Percentiles rank a stretch among this genome's conserved stretches.
Evolutionary conservation across 129 eudicot species (phyloP).

Genomic region (Flaveria robusta): DNA sequence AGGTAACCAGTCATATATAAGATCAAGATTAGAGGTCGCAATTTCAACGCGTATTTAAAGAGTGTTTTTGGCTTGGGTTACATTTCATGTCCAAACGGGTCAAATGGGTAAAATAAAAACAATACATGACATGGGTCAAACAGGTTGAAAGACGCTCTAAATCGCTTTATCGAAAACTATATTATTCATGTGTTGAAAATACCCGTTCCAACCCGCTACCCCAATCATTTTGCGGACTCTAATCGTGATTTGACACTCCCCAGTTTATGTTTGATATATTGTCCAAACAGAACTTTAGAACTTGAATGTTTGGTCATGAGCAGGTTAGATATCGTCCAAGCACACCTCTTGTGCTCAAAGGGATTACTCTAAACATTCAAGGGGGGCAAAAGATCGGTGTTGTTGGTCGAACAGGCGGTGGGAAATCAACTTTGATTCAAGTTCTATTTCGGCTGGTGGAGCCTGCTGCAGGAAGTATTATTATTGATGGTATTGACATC

Average conservation of each 20-base stretch:
- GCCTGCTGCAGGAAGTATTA: slow-evolving; percentile 72
- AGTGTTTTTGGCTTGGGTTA: neutral
- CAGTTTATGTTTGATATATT: neutral
- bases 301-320: slow-evolving; percentile 21
- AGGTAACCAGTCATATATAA: too few relatives aligned
- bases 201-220: too few relatives aligned
- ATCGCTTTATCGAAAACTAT: neutral
- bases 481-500: slow-evolving; percentile 77
- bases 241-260: too few relatives aligned
- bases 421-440: slow-evolving; percentile 88
- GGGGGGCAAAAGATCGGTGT: slow-evolving; percentile 92
- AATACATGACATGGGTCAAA: neutral
- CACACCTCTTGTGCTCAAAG: slow-evolving; percentile 78
- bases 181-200: too few relatives aligned
- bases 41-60: neutral
- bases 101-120: neutral
- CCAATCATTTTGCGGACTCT: too few relatives aligned
- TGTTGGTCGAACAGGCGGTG: slow-evolving; percentile 97
- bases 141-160: neutral
- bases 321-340: slow-evolving; percentile 89
- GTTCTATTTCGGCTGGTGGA: slow-evolving; percentile 88
- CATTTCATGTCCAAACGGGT: neutral
- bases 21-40: neutral
- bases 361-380: slow-evolving; percentile 61
- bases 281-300: neutral